Percentiles rank a stretch among this genome's conserved stretches.
Conservation (phyloP, 2,329 filamentous ascomycete species). For the Nannizziopsis arthrosporioides region DNA sequence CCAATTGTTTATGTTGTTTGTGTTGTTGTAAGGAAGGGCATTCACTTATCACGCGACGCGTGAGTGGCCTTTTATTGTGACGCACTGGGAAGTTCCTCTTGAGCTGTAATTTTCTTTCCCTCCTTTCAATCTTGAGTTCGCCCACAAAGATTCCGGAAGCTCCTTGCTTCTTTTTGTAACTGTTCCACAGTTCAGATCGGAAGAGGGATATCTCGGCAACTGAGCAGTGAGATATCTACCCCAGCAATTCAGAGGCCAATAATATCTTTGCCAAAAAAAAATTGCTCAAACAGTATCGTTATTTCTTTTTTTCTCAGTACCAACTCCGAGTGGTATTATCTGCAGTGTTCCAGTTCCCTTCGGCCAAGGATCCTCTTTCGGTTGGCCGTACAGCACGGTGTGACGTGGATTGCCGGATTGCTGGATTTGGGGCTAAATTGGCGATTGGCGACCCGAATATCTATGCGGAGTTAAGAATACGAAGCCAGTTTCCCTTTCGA, state of each 20-base stretch:
- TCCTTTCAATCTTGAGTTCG: not conserved
- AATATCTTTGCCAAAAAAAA: not conserved
- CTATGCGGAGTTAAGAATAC: not conserved
- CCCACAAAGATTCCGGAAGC: not conserved
- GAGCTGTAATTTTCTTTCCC: not conserved
- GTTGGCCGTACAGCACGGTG: slow-evolving; percentile 5
- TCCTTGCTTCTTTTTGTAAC: no score
- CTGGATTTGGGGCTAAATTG: not conserved
- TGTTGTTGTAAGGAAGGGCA: not conserved
- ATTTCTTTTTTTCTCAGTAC: not conserved
- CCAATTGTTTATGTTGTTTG: not conserved
- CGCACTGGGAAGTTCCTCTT: not conserved
- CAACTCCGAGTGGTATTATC: not conserved
- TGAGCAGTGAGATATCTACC: no score
- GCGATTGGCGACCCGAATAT: not conserved
- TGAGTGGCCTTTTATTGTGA: not conserved
- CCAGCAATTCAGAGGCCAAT: no score
- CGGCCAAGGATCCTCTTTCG: slow-evolving; percentile 3
- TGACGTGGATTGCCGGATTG: slow-evolving; percentile 9
- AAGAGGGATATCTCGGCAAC: no score
- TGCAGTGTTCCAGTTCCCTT: slow-evolving; percentile 2
- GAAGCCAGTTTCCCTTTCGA: not conserved
- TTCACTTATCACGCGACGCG: not conserved
- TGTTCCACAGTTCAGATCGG: no score
- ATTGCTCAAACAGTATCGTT: not conserved